phyloP scores from a whole-genome alignment of 23 red algal genomes.

The Gracilaria gracilis region DNA sequence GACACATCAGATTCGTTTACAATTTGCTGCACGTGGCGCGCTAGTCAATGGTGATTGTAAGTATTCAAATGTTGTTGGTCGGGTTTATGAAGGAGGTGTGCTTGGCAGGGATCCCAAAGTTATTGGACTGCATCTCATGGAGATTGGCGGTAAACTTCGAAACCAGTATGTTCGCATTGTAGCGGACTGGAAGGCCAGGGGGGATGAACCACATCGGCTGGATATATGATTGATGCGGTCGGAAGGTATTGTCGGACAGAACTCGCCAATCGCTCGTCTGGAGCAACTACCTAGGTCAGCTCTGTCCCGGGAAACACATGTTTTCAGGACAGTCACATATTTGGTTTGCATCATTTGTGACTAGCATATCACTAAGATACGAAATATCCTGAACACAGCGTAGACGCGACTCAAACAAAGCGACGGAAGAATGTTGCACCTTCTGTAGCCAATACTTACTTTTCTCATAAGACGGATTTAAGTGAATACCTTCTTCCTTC shows the following conservation, averaged over 20 bases:
- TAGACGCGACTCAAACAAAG: too few relatives aligned
- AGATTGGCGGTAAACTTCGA: not conserved
- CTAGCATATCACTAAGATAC: too few relatives aligned
- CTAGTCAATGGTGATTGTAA: constrained; percentile 26
- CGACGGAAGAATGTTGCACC: too few relatives aligned
- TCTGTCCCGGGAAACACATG: too few relatives aligned
- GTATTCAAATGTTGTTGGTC: constrained; percentile 27
- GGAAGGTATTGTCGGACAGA: not conserved
- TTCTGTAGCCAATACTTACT: not conserved
- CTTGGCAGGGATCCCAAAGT: constrained; percentile 20
- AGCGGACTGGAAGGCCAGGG: not conserved
- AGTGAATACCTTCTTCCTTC: too few relatives aligned
- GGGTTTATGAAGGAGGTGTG: constrained; percentile 8
- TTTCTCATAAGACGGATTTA: not conserved
- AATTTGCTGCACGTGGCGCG: constrained; percentile 23
- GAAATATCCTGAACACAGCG: too few relatives aligned
- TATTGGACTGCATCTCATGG: constrained; percentile 16
- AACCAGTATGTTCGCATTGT: not conserved
- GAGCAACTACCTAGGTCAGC: not conserved
- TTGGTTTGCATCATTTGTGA: too few relatives aligned
- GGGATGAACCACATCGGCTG: not conserved
- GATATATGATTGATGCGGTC: not conserved
- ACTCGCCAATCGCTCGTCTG: not conserved
- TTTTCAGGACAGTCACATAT: too few relatives aligned
- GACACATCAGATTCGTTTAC: constrained; percentile 45